phyloP scores from a whole-genome alignment of 192 early-diverging fungal species.

The Linderina pennispora region DNA sequence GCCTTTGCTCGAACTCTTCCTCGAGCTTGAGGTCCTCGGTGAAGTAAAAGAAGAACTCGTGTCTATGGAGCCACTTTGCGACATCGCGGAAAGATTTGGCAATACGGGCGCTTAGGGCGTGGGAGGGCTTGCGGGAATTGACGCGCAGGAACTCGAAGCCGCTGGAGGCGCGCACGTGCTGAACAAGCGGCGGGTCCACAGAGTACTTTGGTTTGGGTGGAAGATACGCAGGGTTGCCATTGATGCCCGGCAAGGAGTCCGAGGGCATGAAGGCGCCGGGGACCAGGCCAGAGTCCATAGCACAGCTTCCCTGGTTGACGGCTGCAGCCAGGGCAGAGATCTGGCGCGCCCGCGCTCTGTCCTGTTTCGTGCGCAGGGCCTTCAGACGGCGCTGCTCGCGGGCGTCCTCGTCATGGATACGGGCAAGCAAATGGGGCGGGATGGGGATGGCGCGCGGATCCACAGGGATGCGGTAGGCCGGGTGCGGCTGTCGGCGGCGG shows the following conservation, averaged over 20 bases:
- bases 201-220: conserved; percentile 21
- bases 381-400: neutral
- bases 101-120: conserved; percentile 27
- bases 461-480: conserved; percentile 33
- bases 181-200: conserved; percentile 35
- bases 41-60: conserved; percentile 37
- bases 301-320: conserved; percentile 15
- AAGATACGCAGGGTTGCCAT: conserved; percentile 35
- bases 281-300: conserved; percentile 19
- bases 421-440: conserved; percentile 17
- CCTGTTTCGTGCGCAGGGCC: conserved; percentile 4
- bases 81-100: conserved; percentile 14
- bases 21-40: conserved; percentile 29
- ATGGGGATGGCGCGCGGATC: conserved; percentile 26
- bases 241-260: conserved; percentile 14
- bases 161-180: conserved; percentile 29
- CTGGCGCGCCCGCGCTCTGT: conserved; percentile 7
- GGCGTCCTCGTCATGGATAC: conserved; percentile 10
- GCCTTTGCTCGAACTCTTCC: conserved; percentile 40
- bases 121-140: conserved; percentile 40
- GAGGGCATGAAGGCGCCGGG: conserved; percentile 26
- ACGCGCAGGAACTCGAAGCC: conserved; percentile 31
- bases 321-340: conserved; percentile 11
- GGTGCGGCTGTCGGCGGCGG: conserved; percentile 30
- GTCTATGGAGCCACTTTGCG: conserved; percentile 5